These are phyloP conservation scores for Skeletonema marinoi DNA, from an alignment of 108 stramenopile species.

Conservation along the genomic window DNA sequence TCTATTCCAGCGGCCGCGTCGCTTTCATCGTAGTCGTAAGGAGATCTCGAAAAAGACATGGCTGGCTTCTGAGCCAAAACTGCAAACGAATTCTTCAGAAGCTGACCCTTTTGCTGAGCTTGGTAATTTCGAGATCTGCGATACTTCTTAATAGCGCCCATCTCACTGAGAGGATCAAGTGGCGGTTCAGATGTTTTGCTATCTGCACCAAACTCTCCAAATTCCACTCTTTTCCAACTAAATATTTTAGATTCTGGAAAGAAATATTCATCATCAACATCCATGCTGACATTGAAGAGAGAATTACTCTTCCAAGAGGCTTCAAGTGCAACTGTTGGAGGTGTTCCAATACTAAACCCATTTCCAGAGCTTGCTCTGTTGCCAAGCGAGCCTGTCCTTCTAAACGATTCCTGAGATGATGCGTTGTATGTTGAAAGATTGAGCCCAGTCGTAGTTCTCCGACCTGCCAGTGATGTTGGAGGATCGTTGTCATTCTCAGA, in stretches of 20 bases:
- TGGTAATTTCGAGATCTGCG: constrained; percentile 63
- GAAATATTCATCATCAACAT: constrained; percentile 17
- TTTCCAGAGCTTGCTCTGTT: not conserved
- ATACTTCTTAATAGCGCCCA: constrained; percentile 75
- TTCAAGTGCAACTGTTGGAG: not conserved
- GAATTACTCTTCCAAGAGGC: no score
- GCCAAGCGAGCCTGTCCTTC: constrained; percentile 18
- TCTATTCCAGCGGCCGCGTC: constrained; percentile 42
- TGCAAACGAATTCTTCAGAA: constrained; percentile 61
- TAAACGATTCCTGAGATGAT: not conserved
- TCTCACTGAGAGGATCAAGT: constrained; percentile 77
- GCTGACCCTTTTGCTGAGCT: constrained; percentile 49
- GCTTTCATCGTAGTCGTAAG: constrained; percentile 39
- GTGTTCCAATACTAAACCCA: constrained; percentile 24
- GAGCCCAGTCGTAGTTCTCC: constrained; percentile 22
- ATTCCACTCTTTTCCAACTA: constrained; percentile 70
- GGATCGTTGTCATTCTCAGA: not conserved
- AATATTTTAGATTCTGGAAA: constrained; percentile 77
- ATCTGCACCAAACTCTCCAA: constrained; percentile 41
- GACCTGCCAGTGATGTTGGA: constrained; percentile 3
- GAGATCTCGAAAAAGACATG: constrained; percentile 22
- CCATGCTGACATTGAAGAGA: constrained; percentile 5
- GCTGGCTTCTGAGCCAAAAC: constrained; percentile 53
- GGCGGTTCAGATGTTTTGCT: constrained; percentile 10
- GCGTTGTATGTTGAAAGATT: constrained; percentile 18